Conservation (phyloP, 1,284 basidiomycete species). For the Kwoniella shivajii region DNA sequence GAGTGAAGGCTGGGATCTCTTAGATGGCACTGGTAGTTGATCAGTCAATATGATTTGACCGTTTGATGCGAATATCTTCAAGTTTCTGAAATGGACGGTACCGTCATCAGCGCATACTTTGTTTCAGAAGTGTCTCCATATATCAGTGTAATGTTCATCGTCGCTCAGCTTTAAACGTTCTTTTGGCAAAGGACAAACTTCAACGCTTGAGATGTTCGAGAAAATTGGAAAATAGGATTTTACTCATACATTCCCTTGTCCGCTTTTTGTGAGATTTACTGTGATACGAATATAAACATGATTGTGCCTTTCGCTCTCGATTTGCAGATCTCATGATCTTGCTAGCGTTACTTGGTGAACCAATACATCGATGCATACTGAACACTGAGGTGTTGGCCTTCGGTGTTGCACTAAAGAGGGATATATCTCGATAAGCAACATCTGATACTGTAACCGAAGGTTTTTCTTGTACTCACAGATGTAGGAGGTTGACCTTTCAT, state of each 20-base stretch:
- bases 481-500: slow-evolving; percentile 65
- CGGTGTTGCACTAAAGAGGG: slow-evolving; percentile 57
- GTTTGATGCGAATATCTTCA: too few species aligned
- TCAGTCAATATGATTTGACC: background rate
- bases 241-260: too few species aligned
- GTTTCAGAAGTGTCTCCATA: background rate
- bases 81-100: too few species aligned
- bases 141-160: background rate
- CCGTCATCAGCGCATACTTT: too few species aligned
- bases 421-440: too few species aligned
- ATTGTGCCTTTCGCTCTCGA: too few species aligned
- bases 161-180: background rate
- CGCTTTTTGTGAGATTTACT: too few species aligned
- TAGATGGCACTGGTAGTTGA: slow-evolving; percentile 24
- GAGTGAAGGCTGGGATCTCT: slow-evolving; percentile 44
- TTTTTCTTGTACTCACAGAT: slow-evolving; percentile 53
- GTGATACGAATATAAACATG: too few species aligned
- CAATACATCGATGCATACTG: slow-evolving; percentile 63
- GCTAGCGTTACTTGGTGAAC: slow-evolving; percentile 41
- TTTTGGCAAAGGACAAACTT: background rate
- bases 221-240: too few species aligned
- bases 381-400: slow-evolving; percentile 55
- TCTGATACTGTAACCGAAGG: background rate
- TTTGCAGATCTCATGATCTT: too few species aligned
- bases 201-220: too few species aligned